Percentiles rank a stretch among this genome's conserved stretches.
Evolutionary conservation across 2,329 filamentous ascomycete species (phyloP).

Genomic region (Cladophialophora chaetospira): DNA sequence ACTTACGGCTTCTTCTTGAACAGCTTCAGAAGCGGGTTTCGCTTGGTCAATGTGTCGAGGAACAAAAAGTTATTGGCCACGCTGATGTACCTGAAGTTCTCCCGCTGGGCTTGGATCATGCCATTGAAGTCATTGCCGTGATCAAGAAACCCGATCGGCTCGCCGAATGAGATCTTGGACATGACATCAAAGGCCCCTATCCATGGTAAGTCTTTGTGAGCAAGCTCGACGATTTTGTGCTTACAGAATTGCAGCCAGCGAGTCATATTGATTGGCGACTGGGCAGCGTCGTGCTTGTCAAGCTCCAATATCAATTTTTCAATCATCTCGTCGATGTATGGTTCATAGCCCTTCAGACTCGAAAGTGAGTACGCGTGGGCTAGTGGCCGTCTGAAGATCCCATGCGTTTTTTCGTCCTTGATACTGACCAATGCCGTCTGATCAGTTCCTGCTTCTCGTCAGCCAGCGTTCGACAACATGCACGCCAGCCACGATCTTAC

Average conservation of each 20-base stretch:
- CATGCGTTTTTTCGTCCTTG: constrained; percentile 11
- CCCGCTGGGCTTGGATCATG: constrained; percentile 8
- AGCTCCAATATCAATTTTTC: constrained; percentile 9
- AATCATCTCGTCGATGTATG: constrained; percentile 10
- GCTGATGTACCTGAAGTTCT: constrained; percentile 13
- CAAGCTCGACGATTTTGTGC: neutral
- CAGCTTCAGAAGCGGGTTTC: constrained; percentile 1
- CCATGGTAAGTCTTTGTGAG: neutral
- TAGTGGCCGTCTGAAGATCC: constrained; percentile 4
- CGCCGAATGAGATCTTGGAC: constrained; percentile 14
- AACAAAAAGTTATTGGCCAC: constrained; percentile 10
- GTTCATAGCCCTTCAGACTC: constrained; percentile 6
- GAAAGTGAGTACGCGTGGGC: constrained; percentile 8
- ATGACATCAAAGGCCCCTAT: constrained; percentile 10
- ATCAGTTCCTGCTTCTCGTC: constrained; percentile 1
- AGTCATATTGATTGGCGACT: constrained; percentile 9
- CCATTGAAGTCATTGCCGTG: constrained; percentile 11
- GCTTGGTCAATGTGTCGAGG: constrained; percentile 7
- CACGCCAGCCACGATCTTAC: neutral
- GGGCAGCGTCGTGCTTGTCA: constrained; percentile 8
- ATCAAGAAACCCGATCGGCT: constrained; percentile 8
- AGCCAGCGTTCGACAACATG: neutral
- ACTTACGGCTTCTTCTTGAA: constrained; percentile 7
- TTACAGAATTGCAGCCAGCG: constrained; percentile 13
- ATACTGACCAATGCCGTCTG: constrained; percentile 13